Evolutionary conservation across 345 rosid species (phyloP).

Genomic region (Eucalyptus regnans): DNA sequence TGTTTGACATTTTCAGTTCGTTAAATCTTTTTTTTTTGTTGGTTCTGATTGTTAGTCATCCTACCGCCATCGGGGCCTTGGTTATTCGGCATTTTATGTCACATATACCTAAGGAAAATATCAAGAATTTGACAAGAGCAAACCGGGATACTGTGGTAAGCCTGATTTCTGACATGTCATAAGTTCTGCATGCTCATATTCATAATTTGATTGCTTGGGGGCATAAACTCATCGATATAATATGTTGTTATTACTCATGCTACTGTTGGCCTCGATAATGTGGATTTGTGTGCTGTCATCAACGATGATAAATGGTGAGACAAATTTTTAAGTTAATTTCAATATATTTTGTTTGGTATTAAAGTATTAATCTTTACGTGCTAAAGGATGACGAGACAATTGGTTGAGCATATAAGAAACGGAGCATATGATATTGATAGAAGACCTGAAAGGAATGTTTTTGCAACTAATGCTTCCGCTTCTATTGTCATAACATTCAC

Average conservation of each 20-base stretch:
- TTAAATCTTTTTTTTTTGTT: too few species aligned
- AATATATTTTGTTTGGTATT: background rate
- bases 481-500: background rate
- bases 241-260: too few species aligned
- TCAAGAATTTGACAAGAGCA: background rate
- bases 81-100: background rate
- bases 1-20: too few species aligned
- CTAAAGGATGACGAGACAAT: background rate
- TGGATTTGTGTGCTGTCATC: background rate
- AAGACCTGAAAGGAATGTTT: background rate
- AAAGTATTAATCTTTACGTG: background rate
- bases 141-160: background rate
- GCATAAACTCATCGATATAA: too few species aligned
- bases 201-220: too few species aligned
- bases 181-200: too few species aligned
- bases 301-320: background rate
- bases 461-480: background rate
- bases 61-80: too few species aligned
- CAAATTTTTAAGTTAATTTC: background rate
- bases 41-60: too few species aligned
- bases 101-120: background rate
- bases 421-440: background rate
- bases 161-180: background rate
- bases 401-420: background rate
- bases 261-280: background rate